phyloP scores from a whole-genome alignment of 768 basidiomycete genomes.

The Suillus weaverae region DNA sequence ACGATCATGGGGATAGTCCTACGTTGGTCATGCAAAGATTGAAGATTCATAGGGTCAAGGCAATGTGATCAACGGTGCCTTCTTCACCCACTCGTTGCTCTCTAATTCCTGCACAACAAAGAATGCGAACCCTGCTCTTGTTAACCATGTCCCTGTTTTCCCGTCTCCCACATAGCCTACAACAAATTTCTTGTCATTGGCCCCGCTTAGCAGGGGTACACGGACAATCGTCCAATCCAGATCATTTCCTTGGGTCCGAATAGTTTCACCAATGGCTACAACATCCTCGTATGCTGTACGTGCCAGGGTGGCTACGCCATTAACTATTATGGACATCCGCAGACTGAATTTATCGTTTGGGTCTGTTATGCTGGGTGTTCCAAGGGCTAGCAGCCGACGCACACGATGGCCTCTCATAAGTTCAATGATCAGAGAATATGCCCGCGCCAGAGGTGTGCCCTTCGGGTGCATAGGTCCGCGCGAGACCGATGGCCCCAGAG shows the following conservation, averaged over 20 bases:
- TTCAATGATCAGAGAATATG: constrained; percentile 55
- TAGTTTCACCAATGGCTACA: constrained; percentile 58
- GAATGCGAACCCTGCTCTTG: constrained; percentile 58
- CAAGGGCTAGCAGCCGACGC: constrained; percentile 63
- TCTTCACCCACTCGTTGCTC: constrained; percentile 59
- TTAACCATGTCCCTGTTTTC: constrained; percentile 46
- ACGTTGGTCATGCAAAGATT: not conserved
- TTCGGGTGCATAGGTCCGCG: constrained; percentile 42
- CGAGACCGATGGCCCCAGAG: constrained; percentile 54
- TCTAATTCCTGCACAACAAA: constrained; percentile 61
- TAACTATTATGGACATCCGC: constrained; percentile 39
- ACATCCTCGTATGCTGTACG: constrained; percentile 66
- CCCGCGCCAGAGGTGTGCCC: constrained; percentile 61
- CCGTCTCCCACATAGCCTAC: constrained; percentile 73
- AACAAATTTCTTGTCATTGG: constrained; percentile 43
- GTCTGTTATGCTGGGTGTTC: constrained; percentile 66
- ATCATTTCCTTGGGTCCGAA: constrained; percentile 47
- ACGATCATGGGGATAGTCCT: not conserved
- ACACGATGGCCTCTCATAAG: constrained; percentile 53
- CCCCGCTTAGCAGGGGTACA: constrained; percentile 61
- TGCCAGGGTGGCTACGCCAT: constrained; percentile 39
- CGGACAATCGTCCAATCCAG: constrained; percentile 71
- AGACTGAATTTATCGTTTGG: constrained; percentile 55
- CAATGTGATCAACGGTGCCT: constrained; percentile 35
- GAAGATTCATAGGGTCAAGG: constrained; percentile 17